These are phyloP conservation scores for Lactuca saligna DNA, from an alignment of 129 eudicot genomes.

Conservation along the genomic window DNA sequence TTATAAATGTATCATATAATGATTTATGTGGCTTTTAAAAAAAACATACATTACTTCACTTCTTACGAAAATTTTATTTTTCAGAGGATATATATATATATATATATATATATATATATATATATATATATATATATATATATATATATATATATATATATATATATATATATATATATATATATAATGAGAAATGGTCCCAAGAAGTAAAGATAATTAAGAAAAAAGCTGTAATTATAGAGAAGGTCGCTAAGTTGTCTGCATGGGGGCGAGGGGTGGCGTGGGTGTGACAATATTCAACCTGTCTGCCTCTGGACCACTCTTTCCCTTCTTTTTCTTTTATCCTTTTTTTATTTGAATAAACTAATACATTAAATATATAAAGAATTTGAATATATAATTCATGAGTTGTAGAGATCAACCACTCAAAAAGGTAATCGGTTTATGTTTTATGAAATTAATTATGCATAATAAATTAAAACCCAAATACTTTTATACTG, in stretches of 20 bases:
- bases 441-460: too few relatives aligned
- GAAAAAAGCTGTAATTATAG: slow-evolving; percentile 38
- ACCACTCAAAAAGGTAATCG: too few relatives aligned
- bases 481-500: too few relatives aligned
- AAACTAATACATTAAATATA: background rate
- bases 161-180: background rate
- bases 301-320: slow-evolving; percentile 88
- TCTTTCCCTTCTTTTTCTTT: slow-evolving; percentile 18
- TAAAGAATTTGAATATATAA: background rate
- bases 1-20: too few relatives aligned
- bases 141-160: too few relatives aligned
- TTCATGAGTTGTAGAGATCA: background rate
- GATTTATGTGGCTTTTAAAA: too few relatives aligned
- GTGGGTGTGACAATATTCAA: slow-evolving; percentile 77
- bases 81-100: too few relatives aligned
- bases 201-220: slow-evolving; percentile 28
- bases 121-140: too few relatives aligned
- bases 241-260: slow-evolving; percentile 49
- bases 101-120: too few relatives aligned
- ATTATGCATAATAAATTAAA: too few relatives aligned
- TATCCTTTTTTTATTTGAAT: background rate
- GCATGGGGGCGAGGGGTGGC: slow-evolving; percentile 51
- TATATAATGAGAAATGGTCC: slow-evolving; percentile 22
- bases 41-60: too few relatives aligned
- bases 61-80: too few relatives aligned